Evolutionary conservation across 257 asterid genomes (phyloP), one percentile per base, ranked within the genome.

Genomic region (Ilex asprella): DNA sequence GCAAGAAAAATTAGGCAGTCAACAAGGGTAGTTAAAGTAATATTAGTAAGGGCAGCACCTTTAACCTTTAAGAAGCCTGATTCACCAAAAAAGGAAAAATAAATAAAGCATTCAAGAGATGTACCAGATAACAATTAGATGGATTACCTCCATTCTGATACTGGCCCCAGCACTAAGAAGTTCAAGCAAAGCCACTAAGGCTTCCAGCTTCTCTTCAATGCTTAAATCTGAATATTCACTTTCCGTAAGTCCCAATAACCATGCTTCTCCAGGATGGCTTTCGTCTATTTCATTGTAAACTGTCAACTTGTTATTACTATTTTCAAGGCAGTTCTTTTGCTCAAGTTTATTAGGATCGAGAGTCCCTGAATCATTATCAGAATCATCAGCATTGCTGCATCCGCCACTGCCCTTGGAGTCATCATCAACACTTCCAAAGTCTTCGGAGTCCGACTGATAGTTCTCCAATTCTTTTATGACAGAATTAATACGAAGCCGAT

Each of bases 211-310:
- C 87, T 89, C 97, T 63, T 84, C 94, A 63, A 84, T 76, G 79
- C 86, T 82, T 70, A 93, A 82, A 79, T 86, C 95, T 69, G 97
- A 82, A 86, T 93, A 89, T 77, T 87, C 99, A 66, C 99, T 86
- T 79, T 93, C 99, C 95, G 85, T 82, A 56, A 93, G 82, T 68
- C 96, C 97, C 66, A 87, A 73, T 75, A 85, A 64, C 99, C 99
- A 93, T 56, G 71, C 84, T 80, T 93, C 97, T 73, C 96, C 99
- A 41, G 95, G 79, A 77, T 87, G 81, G 89, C 99, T 87, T 74
- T 93, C 99, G 73, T 93, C 99, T 74, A 93, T 93, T 84, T 87
- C 99, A 62, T 81, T 74, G 64, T 68, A 67, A 56, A 77, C 72
- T 53, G 59, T 65, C 73, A 66, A 59, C 70, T 56, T 65, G 30